Conservation (phyloP, 495 filamentous ascomycete genomes). For the Wilcoxina mikolae region DNA sequence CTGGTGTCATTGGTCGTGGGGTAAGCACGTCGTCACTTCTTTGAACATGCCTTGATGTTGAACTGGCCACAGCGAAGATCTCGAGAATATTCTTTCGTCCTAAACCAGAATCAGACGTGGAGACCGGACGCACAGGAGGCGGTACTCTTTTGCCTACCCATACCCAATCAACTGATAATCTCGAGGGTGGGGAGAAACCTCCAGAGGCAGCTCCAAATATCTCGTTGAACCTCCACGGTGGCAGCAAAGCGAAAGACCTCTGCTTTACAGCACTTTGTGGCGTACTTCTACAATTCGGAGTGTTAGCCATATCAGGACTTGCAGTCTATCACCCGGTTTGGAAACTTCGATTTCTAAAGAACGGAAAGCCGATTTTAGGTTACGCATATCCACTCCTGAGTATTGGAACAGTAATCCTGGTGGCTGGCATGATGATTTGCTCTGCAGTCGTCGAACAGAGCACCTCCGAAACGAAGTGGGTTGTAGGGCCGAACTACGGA, state of each 20-base stretch:
- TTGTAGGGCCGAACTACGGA: not conserved
- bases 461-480: constrained; percentile 9
- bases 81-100: not conserved
- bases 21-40: not conserved
- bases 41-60: not conserved
- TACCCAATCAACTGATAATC: not conserved
- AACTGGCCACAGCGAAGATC: not conserved
- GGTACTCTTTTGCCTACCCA: not conserved
- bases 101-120: not conserved
- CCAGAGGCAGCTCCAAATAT: constrained; percentile 9
- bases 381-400: constrained; percentile 8
- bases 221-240: constrained; percentile 9
- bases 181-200: not conserved
- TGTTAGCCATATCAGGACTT: constrained; percentile 10
- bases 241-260: constrained; percentile 1
- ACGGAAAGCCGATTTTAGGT: not conserved
- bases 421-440: constrained; percentile 14
- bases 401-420: constrained; percentile 13
- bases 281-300: constrained; percentile 12
- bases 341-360: not conserved
- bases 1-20: not conserved
- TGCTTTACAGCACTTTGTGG: constrained; percentile 8
- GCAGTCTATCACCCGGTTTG: constrained; percentile 1
- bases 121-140: not conserved
- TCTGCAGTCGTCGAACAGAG: constrained; percentile 14